These are phyloP conservation scores for Leccinum solheimii DNA, from an alignment of 1,284 basidiomycete species.

Conservation along the genomic window DNA sequence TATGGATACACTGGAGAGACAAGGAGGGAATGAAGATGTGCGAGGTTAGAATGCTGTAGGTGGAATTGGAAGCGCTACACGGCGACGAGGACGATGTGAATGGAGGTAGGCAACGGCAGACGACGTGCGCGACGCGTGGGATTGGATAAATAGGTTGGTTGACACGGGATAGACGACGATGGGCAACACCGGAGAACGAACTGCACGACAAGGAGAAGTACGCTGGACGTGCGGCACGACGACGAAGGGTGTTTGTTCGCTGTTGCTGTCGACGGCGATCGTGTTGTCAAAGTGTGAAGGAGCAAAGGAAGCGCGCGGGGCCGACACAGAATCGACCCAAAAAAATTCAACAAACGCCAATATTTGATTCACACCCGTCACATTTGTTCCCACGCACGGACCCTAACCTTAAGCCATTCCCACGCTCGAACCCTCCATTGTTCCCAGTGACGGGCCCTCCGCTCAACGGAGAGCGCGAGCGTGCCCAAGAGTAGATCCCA, in stretches of 20 bases:
- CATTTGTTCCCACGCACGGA: slow-evolving; percentile 42
- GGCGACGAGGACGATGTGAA: slow-evolving; percentile 17
- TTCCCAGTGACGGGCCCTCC: slow-evolving; percentile 9
- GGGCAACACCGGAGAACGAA: slow-evolving; percentile 20
- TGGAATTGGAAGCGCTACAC: slow-evolving; percentile 19
- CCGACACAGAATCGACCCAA: slow-evolving; percentile 43
- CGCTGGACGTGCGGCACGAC: slow-evolving; percentile 34
- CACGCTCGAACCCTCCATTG: slow-evolving; percentile 31
- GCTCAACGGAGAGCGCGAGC: slow-evolving; percentile 4
- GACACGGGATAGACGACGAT: slow-evolving; percentile 22
- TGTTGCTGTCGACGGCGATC: slow-evolving; percentile 39
- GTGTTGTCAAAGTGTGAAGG: slow-evolving; percentile 44
- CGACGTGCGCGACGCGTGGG: slow-evolving; percentile 41
- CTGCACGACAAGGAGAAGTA: slow-evolving; percentile 25
- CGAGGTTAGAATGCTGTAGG: slow-evolving; percentile 28
- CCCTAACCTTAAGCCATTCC: slow-evolving; percentile 39
- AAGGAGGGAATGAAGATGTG: slow-evolving; percentile 26
- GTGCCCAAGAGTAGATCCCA: not conserved
- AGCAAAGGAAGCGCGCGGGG: slow-evolving; percentile 47
- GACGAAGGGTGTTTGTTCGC: slow-evolving; percentile 33
- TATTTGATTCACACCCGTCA: slow-evolving; percentile 42
- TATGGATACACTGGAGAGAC: slow-evolving; percentile 39
- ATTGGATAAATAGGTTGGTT: slow-evolving; percentile 35
- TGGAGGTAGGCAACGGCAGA: slow-evolving; percentile 25
- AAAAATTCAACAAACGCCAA: slow-evolving; percentile 42